Evolutionary conservation across 192 early-diverging fungal species (phyloP).

Genomic region (Paraglomus occultum): DNA sequence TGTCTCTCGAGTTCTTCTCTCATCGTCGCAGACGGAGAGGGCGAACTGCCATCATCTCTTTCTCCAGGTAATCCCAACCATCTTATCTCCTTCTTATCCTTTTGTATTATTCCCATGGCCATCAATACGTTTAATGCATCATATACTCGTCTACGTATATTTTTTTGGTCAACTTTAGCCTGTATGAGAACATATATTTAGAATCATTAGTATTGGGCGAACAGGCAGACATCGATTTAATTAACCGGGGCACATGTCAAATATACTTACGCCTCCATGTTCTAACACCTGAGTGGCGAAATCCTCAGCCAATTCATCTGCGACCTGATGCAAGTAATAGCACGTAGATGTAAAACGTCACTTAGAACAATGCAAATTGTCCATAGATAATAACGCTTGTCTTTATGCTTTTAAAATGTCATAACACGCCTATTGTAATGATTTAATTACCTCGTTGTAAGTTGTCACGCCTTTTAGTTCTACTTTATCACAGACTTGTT

Average conservation of each 20-base stretch:
- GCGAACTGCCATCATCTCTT: background rate
- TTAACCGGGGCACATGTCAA: background rate
- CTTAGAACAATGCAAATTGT: background rate
- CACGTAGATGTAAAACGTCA: background rate
- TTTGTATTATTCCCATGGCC: slow-evolving; percentile 62
- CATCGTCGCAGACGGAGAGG: slow-evolving; percentile 22
- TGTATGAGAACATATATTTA: background rate
- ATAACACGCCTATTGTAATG: background rate
- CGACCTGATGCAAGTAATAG: slow-evolving; percentile 40
- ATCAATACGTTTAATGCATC: slow-evolving; percentile 70
- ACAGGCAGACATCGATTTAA: background rate
- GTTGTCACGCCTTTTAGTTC: slow-evolving; percentile 55
- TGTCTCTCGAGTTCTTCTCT: slow-evolving; percentile 27
- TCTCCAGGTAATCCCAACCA: slow-evolving; percentile 59
- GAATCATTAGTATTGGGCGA: slow-evolving; percentile 16
- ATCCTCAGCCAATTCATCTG: slow-evolving; percentile 51
- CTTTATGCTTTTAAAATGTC: background rate
- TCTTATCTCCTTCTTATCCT: slow-evolving; percentile 62
- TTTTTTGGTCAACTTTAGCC: slow-evolving; percentile 53
- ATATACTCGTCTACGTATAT: slow-evolving; percentile 67
- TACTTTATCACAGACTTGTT: slow-evolving; percentile 62
- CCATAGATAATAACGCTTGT: background rate
- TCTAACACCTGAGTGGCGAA: slow-evolving; percentile 30
- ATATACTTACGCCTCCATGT: slow-evolving; percentile 2
- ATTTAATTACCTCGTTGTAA: slow-evolving; percentile 54